Evolutionary conservation across 352 stramenopile species (phyloP).

Genomic region (Blastocystis sp.): DNA sequence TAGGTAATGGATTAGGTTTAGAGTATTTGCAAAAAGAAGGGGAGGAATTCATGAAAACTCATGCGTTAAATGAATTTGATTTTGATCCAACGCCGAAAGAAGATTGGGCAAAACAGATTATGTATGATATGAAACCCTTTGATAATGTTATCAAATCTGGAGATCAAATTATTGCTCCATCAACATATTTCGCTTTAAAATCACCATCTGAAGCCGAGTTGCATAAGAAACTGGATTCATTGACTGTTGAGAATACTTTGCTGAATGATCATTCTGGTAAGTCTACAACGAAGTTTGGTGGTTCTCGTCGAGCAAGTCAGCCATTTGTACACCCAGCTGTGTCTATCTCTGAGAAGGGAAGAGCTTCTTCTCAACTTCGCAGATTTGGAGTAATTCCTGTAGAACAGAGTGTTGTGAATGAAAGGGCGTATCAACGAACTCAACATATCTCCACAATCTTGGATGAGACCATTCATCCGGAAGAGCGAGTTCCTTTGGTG

Average conservation of each 20-base stretch:
- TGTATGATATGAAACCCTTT: conserved; percentile 1
- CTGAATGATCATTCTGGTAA: background rate
- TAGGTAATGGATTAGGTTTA: background rate
- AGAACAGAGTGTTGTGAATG: background rate
- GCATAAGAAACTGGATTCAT: background rate
- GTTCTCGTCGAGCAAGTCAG: background rate
- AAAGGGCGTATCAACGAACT: background rate
- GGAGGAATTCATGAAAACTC: background rate
- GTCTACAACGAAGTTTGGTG: background rate
- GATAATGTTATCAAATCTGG: conserved; percentile 24
- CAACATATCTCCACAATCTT: background rate
- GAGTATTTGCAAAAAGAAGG: conserved; percentile 8
- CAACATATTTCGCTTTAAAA: background rate
- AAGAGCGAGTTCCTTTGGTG: background rate
- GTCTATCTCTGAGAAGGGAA: background rate
- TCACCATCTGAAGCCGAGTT: background rate
- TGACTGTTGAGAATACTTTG: conserved; percentile 12
- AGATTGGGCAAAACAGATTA: conserved; percentile 56
- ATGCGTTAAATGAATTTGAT: conserved; percentile 29
- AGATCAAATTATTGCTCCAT: background rate
- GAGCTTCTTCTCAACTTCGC: background rate
- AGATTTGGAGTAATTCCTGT: background rate
- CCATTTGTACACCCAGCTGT: background rate
- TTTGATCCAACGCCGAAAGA: background rate
- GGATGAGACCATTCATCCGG: background rate